phyloP scores from a whole-genome alignment of 2,329 filamentous ascomycete species.

The Aspergillus pseudoviridinutans region DNA sequence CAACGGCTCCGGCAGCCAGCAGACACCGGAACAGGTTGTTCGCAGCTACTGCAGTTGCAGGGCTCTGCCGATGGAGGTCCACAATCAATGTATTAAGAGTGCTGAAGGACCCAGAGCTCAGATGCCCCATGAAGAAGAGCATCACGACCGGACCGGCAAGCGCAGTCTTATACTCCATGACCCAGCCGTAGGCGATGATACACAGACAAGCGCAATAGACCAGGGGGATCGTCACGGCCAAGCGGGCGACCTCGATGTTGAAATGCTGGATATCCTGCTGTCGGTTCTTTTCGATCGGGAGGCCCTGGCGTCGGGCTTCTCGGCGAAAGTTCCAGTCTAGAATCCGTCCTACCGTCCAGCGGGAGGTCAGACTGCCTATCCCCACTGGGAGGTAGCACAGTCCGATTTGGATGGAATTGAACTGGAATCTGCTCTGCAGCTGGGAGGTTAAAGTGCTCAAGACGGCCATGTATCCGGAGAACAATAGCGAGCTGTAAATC shows the following conservation, averaged over 20 bases:
- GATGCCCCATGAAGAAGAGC: slow-evolving; percentile 31
- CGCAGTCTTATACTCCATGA: slow-evolving; percentile 28
- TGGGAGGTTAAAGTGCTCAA: slow-evolving; percentile 43
- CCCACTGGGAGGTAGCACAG: slow-evolving; percentile 21
- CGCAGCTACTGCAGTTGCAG: slow-evolving; percentile 19
- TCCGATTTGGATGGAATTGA: slow-evolving; percentile 21
- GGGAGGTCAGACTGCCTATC: slow-evolving; percentile 25
- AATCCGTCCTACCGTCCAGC: slow-evolving; percentile 27
- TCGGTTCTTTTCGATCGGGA: slow-evolving; percentile 40
- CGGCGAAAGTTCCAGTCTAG: slow-evolving; percentile 70
- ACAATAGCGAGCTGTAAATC: slow-evolving; percentile 35
- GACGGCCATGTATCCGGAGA: slow-evolving; percentile 44
- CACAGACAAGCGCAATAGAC: slow-evolving; percentile 21
- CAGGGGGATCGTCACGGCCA: slow-evolving; percentile 31
- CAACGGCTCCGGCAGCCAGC: slow-evolving; percentile 21
- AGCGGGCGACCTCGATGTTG: slow-evolving; percentile 44
- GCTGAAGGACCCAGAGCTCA: slow-evolving; percentile 34
- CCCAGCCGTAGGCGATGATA: slow-evolving; percentile 38
- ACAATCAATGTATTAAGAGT: slow-evolving; percentile 44
- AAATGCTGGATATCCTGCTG: slow-evolving; percentile 51
- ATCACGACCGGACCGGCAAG: slow-evolving; percentile 32
- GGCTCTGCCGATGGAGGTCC: slow-evolving; percentile 29
- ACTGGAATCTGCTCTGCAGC: slow-evolving; percentile 24
- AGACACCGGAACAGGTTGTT: slow-evolving; percentile 22
- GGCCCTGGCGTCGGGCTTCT: slow-evolving; percentile 50